Base-by-base conservation (phyloP, 176 grass and related monocot genomes). In the Ensete ventricosum region DNA sequence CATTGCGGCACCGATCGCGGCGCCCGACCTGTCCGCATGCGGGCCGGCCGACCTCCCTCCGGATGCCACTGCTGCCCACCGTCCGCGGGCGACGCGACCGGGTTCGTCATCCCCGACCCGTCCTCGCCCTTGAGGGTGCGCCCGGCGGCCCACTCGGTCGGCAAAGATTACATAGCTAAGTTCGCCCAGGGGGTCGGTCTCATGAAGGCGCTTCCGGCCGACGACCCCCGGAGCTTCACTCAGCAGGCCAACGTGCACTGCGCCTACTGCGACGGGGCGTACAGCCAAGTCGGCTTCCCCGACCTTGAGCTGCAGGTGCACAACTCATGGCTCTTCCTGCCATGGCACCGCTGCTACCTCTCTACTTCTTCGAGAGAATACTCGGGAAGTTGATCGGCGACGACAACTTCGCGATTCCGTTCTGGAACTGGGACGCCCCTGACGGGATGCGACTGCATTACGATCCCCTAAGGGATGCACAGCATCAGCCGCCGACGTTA, bases 321-420 rank as follows among this genome's bases (percentile, higher is more conserved):
- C 78, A 68, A 29, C 79, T 86, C 81, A 2, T 92, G 90, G 90
- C 27, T 89, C 17, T 92, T 92, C 78, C 81, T 82, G 78, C 81
- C 90, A 9, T 87, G 80, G 78, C 90, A 92, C 83, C 77, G 84
- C 53, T 84, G 77, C 17, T 86, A 86, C 81, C 9, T 92, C 9
- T 92, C 43, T 85, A 92, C 79, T 92, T 89, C 83, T 88, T 84
- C 53, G 90, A 92, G 84, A 62, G 90, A 51, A 89, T 92, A 57
- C 86, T 85, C 1, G 76, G 52, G 2, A 89, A 68, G 90, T 72
- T 92, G 17, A 82, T 92, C 2, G 72, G 71, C 0, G 90, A 92
- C 0, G 81, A 87, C 2, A 67, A 1, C 0, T 92, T 92, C 72
- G 58, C 86, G 19, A 1, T 92, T 49, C 83, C 86, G 0, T 76